phyloP scores from a whole-genome alignment of 2,329 filamentous ascomycete species.

The Colletotrichum echinochloae region DNA sequence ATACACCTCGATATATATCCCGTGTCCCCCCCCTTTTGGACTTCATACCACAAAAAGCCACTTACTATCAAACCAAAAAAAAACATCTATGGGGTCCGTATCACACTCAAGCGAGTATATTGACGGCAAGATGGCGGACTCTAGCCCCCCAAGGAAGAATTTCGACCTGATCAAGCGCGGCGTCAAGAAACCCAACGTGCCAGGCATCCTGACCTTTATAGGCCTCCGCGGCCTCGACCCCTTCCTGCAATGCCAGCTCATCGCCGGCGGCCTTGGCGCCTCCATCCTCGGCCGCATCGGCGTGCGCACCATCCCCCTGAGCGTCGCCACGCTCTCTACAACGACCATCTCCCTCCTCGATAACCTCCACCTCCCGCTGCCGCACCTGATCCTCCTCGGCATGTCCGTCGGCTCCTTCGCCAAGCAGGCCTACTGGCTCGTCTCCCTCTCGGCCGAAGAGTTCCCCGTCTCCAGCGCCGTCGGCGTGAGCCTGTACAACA shows the following conservation, averaged over 20 bases:
- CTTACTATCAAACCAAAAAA: not conserved
- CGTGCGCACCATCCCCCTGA: slow-evolving; percentile 55
- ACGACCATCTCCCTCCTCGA: slow-evolving; percentile 50
- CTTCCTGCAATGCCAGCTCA: slow-evolving; percentile 49
- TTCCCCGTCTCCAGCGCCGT: slow-evolving; percentile 59
- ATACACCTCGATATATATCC: not conserved
- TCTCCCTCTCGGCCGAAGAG: slow-evolving; percentile 60
- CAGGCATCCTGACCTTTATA: slow-evolving; percentile 54
- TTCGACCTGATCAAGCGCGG: slow-evolving; percentile 54
- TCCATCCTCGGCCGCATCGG: slow-evolving; percentile 61
- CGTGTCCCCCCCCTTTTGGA: not conserved
- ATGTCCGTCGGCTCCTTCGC: slow-evolving; percentile 64
- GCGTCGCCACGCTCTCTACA: slow-evolving; percentile 52
- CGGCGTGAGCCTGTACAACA: slow-evolving; percentile 64
- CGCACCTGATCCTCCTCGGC: slow-evolving; percentile 61
- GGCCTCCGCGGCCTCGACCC: slow-evolving; percentile 52
- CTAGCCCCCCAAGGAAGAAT: slow-evolving; percentile 14
- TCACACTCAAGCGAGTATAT: not conserved
- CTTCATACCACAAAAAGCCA: not conserved
- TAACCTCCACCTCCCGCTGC: slow-evolving; percentile 60
- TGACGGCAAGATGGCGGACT: slow-evolving; percentile 26
- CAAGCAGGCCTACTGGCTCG: slow-evolving; percentile 69
- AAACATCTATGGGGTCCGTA: not conserved
- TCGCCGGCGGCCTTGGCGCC: slow-evolving; percentile 53
- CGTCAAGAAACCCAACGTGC: slow-evolving; percentile 49